Evolutionary conservation across 805 yeast genomes (phyloP), one percentile per base, ranked within the genome.

Genomic region (Metschnikowia orientalis): DNA sequence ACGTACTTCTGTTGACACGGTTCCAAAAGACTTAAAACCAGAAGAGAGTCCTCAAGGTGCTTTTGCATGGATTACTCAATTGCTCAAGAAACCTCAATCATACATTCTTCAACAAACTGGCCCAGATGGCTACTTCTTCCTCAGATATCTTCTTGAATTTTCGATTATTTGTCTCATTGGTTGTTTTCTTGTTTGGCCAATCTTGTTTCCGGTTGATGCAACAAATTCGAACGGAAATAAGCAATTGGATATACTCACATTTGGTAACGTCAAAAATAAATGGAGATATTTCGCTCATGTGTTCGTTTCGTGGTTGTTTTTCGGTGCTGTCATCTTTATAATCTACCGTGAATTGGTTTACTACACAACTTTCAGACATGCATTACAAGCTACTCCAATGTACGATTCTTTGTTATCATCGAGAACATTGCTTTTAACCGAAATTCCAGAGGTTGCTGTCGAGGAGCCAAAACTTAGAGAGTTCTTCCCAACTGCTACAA

Each of bases 261-360:
- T 70, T 49, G 65, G 84, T 18, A 81, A 83, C 46, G 77, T 81
- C 19, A 63, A 59, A 10, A 63, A 79, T 53, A 77, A 76, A 53
- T 73, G 79, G 65, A 69, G 84, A 56, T 71, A 68, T 34, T 79
- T 73, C 55, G 92, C 90, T 6, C 88, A 83, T 48, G 79, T 80
- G 5, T 83, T 84, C 51, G 51, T 81, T 34, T 79, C 88, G 12
- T 83, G 92, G 92, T 43, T 75, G 18, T 77, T 72, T 50, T 83
- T 80, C 53, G 88, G 86, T 5, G 38, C 69, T n/a, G 67, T 79
- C 23, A 60, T 81, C 19, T 82, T 72, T 54, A 65, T 77, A 36
- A 76, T 84, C 39, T 84, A 81, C 67, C 75, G 80, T 50, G 94
- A 84, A 59, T 61, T 84, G 63, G 75, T 77, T 14, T 81, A 74